Base-by-base conservation (phyloP, 1,284 basidiomycete genomes). In the Volvariella volvacea region DNA sequence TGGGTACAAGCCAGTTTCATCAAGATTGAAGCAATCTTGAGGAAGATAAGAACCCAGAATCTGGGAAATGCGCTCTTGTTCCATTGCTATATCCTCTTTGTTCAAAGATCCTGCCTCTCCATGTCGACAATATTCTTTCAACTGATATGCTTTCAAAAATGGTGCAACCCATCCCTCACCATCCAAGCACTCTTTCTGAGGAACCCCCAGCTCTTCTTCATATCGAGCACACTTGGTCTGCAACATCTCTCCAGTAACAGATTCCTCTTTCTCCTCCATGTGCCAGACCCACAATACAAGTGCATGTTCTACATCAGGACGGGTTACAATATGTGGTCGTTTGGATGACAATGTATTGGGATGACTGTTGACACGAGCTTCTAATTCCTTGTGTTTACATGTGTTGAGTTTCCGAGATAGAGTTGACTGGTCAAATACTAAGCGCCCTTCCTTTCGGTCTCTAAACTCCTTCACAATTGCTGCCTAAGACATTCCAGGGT, bases 51-150 rank as follows among this genome's bases (percentile, higher is more conserved):
- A 20, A 19, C 14, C 14, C 20, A 25, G n/a, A 3, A 34, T 20
- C 19, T 22, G 15, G 2, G 8, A 15, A 15, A 41, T 10, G 7
- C 44, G 8, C 25, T 32, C 43, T 53, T 48, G 6, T 43, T 38
- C 36, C 51, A 50, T 21, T 53, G 48, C 22, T 53, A 43, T 48
- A 54, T 49, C 17, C 52, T 40, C 20, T 48, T 9, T 12, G 54
- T 45, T 60, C 58, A 64, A 2, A 56, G 46, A 28, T 42, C 32
- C 15, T 59, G 45, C 37, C 19, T 70, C 67, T 14, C 67, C 66
- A 55, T 69, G 67, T 14, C 54, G 38, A 3, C 46, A 21, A 47
- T 47, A 48, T 37, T 65, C 58, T 25, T 54, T 48, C 1, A 70
- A 50, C 3, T 58, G 54, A 46, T 65, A 65, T 12, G 53, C 46